phyloP scores from a whole-genome alignment of 208 protist species.

The Acanthamoeba castellanii region DNA sequence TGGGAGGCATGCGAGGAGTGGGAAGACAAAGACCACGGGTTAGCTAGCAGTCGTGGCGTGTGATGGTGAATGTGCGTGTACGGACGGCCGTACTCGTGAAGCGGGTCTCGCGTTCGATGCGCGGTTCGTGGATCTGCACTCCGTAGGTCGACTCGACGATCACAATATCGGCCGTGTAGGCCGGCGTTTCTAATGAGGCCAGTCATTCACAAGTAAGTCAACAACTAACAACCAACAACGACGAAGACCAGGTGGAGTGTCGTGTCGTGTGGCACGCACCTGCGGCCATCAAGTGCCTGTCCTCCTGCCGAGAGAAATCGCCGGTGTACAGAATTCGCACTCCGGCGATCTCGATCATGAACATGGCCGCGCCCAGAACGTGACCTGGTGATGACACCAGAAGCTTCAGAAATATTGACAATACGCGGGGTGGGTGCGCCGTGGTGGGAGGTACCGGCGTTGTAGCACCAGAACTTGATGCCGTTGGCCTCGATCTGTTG shows the following conservation, averaged over 20 bases:
- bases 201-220: not conserved
- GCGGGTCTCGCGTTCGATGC: slow-evolving; percentile 95
- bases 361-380: slow-evolving; percentile 97
- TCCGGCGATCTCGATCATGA: slow-evolving; percentile 98
- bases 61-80: not conserved
- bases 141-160: slow-evolving; percentile 99
- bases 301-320: slow-evolving; percentile 97
- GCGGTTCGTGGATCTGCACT: slow-evolving; percentile 95
- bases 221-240: not conserved
- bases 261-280: slow-evolving; percentile 86
- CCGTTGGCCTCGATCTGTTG: slow-evolving; percentile 96
- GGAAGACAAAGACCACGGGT: not conserved
- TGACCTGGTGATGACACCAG: slow-evolving; percentile 85
- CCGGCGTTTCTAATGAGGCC: slow-evolving; percentile 85
- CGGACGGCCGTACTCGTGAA: slow-evolving; percentile 91
- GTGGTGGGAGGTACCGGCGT: slow-evolving; percentile 94
- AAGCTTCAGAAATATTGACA: slow-evolving; percentile 91
- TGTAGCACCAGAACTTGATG: slow-evolving; percentile 97
- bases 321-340: slow-evolving; percentile 98
- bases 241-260: not conserved
- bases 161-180: slow-evolving; percentile 96
- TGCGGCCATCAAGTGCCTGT: slow-evolving; percentile 98
- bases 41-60: not conserved
- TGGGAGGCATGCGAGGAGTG: not conserved
- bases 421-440: no score